Conservation (phyloP, 2,329 filamentous ascomycete species). For the Ascochyta koolunga region DNA sequence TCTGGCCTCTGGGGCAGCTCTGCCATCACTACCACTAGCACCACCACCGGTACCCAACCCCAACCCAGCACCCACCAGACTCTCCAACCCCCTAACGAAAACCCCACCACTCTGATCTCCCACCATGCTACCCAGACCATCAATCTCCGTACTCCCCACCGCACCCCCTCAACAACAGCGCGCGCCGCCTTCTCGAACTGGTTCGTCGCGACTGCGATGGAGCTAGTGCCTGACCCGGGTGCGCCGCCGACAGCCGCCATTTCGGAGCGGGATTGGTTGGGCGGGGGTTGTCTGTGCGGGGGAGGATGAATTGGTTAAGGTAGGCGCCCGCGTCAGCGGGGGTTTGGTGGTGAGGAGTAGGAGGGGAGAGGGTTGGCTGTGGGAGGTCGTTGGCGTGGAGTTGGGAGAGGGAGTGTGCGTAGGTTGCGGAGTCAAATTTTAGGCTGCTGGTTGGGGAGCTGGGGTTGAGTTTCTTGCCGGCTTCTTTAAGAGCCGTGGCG, state of each 20-base stretch:
- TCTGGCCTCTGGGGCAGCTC: too few relatives aligned
- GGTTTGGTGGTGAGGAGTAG: constrained; percentile 34
- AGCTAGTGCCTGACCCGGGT: constrained; percentile 39
- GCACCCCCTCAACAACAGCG: constrained; percentile 43
- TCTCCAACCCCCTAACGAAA: constrained; percentile 44
- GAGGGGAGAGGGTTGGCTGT: constrained; percentile 20
- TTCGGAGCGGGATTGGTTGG: constrained; percentile 40
- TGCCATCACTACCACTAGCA: constrained; percentile 26
- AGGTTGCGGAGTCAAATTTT: constrained; percentile 31
- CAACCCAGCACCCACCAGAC: constrained; percentile 42
- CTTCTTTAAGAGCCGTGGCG: constrained; percentile 45
- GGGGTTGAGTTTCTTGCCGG: constrained; percentile 42
- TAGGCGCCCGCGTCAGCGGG: constrained; percentile 43
- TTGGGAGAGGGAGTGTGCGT: constrained; percentile 32
- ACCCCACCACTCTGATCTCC: constrained; percentile 44
- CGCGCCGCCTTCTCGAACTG: constrained; percentile 44
- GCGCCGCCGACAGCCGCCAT: constrained; percentile 46
- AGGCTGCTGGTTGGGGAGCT: constrained; percentile 32
- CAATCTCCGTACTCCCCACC: constrained; percentile 38
- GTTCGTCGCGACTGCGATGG: constrained; percentile 37
- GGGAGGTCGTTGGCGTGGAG: constrained; percentile 29
- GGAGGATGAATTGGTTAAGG: constrained; percentile 46
- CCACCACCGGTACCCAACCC: not conserved
- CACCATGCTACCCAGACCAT: constrained; percentile 43
- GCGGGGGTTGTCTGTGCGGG: constrained; percentile 43